A percentile compares a stretch with the other conserved stretches of the same genome.
Conservation (phyloP, 2,329 filamentous ascomycete genomes). For the Penicillium polonicum region DNA sequence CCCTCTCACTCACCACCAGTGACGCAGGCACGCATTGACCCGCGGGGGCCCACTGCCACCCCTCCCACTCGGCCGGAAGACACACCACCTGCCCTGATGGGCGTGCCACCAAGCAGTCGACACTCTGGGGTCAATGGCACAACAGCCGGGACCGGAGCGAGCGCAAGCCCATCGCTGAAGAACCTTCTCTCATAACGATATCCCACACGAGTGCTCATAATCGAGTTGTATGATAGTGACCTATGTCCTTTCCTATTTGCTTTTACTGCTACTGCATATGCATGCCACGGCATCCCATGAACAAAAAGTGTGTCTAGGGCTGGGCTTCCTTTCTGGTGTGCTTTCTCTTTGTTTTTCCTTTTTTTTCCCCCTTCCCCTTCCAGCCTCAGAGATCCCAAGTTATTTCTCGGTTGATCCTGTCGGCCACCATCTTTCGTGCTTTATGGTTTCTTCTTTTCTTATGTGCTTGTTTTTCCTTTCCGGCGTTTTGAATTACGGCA, state of each 20-base stretch:
- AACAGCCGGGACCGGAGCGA: constrained; percentile 57
- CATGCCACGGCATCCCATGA: constrained; percentile 8
- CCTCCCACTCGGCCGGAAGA: constrained; percentile 35
- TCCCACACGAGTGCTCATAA: neutral
- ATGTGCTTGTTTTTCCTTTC: constrained; percentile 6
- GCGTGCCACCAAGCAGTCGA: constrained; percentile 30
- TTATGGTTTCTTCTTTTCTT: constrained; percentile 7
- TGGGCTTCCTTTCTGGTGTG: constrained; percentile 1
- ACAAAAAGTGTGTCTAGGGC: constrained; percentile 5
- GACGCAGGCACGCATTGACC: constrained; percentile 35
- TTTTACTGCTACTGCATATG: constrained; percentile 17
- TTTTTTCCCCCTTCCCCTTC: neutral
- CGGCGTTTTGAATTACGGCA: constrained; percentile 23
- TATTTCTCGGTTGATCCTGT: neutral
- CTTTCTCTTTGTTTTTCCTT: constrained; percentile 2
- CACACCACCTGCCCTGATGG: constrained; percentile 23
- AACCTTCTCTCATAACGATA: constrained; percentile 64
- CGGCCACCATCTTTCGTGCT: neutral
- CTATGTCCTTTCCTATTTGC: constrained; percentile 14
- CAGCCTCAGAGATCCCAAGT: neutral
- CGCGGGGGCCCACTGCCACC: constrained; percentile 34
- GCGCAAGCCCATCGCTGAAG: constrained; percentile 71
- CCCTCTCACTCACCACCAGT: constrained; percentile 38
- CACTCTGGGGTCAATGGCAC: constrained; percentile 30
- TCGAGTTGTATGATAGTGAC: constrained; percentile 21